Evolutionary conservation across 352 stramenopile genomes (phyloP).

Genomic region (Globisporangium mamillatum): DNA sequence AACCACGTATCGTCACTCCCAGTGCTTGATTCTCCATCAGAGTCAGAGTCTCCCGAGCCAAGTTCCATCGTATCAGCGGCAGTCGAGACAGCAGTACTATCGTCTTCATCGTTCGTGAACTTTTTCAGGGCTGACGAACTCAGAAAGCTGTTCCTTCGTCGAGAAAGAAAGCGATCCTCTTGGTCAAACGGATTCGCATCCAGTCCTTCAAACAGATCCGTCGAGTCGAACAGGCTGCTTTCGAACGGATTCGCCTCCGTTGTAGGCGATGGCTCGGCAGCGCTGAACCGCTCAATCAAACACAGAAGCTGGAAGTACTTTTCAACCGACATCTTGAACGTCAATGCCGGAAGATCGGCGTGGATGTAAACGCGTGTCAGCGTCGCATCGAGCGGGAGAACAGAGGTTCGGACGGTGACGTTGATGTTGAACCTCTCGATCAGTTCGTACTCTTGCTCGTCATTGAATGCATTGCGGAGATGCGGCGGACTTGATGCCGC

Average conservation of each 20-base stretch:
- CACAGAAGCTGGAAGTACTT: slow-evolving; percentile 77
- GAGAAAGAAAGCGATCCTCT: slow-evolving; percentile 23
- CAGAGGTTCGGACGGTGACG: slow-evolving; percentile 79
- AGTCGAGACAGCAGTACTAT: slow-evolving; percentile 15
- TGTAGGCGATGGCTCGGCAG: slow-evolving; percentile 17
- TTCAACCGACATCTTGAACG: slow-evolving; percentile 81
- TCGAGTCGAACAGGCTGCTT: slow-evolving; percentile 19
- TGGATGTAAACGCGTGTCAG: slow-evolving; percentile 83
- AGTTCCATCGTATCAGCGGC: slow-evolving; percentile 21
- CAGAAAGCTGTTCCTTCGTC: slow-evolving; percentile 36
- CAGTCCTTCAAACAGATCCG: slow-evolving; percentile 19
- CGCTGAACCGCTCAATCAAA: slow-evolving; percentile 58
- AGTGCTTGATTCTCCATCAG: slow-evolving; percentile 62
- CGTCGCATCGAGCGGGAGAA: slow-evolving; percentile 80
- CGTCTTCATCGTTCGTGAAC: slow-evolving; percentile 44
- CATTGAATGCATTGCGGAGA: slow-evolving; percentile 35
- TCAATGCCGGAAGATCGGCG: slow-evolving; percentile 77
- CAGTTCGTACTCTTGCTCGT: slow-evolving; percentile 71
- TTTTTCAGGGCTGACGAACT: slow-evolving; percentile 50
- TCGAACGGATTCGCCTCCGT: slow-evolving; percentile 13
- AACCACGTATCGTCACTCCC: slow-evolving; percentile 90
- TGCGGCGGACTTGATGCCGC: slow-evolving; percentile 30
- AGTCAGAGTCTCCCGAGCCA: slow-evolving; percentile 44
- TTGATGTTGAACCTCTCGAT: slow-evolving; percentile 88
- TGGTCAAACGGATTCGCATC: slow-evolving; percentile 23